Percentiles rank a stretch among this genome's conserved stretches.
These are phyloP conservation scores for Dichotomocladium elegans DNA, from an alignment of 371 early-diverging fungal genomes.

Conservation along the genomic window DNA sequence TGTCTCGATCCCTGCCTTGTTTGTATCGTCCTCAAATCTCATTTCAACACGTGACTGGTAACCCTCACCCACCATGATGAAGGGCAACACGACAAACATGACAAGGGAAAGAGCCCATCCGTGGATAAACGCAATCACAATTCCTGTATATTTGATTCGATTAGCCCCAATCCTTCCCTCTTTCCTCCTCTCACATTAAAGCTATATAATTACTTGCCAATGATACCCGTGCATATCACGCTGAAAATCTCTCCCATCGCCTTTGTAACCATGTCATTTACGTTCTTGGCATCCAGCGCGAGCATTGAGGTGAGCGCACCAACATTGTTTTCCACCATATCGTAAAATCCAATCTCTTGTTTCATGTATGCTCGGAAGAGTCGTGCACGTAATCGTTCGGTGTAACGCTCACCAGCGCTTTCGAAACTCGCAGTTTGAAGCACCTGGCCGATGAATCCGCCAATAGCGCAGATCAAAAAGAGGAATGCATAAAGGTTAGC, in stretches of 20 bases:
- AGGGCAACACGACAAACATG: slow-evolving; percentile 47
- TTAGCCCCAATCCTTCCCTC: too few relatives aligned
- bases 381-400: slow-evolving; percentile 47
- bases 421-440: slow-evolving; percentile 27
- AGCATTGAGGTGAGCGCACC: slow-evolving; percentile 78
- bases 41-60: slow-evolving; percentile 38
- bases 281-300: slow-evolving; percentile 67
- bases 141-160: slow-evolving; percentile 18
- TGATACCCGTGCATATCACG: slow-evolving; percentile 33
- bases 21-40: slow-evolving; percentile 55
- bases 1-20: slow-evolving; percentile 63
- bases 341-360: slow-evolving; percentile 85
- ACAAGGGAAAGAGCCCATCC: slow-evolving; percentile 61
- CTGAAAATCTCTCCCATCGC: slow-evolving; percentile 50
- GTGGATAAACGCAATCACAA: slow-evolving; percentile 44
- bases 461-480: slow-evolving; percentile 54
- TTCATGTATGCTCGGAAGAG: slow-evolving; percentile 51
- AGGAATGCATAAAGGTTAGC: slow-evolving; percentile 69
- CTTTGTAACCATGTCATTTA: slow-evolving; percentile 59
- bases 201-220: slow-evolving; percentile 18
- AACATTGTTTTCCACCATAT: slow-evolving; percentile 68
- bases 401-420: slow-evolving; percentile 47
- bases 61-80: slow-evolving; percentile 39
- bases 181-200: too few relatives aligned
- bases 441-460: slow-evolving; percentile 35